Evolutionary conservation across 352 stramenopile genomes (phyloP).

Genomic region (Phytopythium mirpurense): DNA sequence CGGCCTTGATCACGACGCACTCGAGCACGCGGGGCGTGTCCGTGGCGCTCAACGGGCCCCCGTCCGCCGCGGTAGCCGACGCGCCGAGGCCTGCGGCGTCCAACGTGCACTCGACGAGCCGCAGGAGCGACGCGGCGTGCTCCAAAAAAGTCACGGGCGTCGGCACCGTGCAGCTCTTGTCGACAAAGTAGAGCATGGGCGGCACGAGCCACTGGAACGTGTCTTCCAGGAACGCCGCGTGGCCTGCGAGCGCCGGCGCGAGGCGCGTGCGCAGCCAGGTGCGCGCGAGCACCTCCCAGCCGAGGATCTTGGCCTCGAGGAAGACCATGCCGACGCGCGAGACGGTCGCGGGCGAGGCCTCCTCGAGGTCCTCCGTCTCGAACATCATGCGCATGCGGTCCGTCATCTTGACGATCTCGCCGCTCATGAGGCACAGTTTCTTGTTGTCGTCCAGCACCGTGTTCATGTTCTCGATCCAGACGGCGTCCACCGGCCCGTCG

Average conservation of each 20-base stretch:
- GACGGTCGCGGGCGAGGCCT: slow-evolving; percentile 86
- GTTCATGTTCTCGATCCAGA: slow-evolving; percentile 97
- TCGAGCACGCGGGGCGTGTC: slow-evolving; percentile 82
- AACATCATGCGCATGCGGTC: slow-evolving; percentile 96
- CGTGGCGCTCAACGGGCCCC: not conserved
- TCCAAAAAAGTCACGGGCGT: slow-evolving; percentile 89
- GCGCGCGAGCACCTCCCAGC: slow-evolving; percentile 85
- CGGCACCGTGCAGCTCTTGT: slow-evolving; percentile 82
- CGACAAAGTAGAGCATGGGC: slow-evolving; percentile 89
- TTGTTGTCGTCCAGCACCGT: slow-evolving; percentile 93
- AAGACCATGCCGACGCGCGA: slow-evolving; percentile 93
- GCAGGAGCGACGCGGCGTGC: slow-evolving; percentile 79
- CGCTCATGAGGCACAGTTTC: slow-evolving; percentile 93
- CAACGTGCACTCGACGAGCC: slow-evolving; percentile 81
- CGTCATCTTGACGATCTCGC: slow-evolving; percentile 94
- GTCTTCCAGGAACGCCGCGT: slow-evolving; percentile 51
- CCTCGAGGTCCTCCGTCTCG: slow-evolving; percentile 90
- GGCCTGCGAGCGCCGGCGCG: slow-evolving; percentile 22
- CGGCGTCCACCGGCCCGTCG: slow-evolving; percentile 90
- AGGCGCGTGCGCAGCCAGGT: slow-evolving; percentile 79
- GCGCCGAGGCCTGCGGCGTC: slow-evolving; percentile 51
- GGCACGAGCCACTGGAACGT: slow-evolving; percentile 90
- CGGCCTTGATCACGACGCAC: slow-evolving; percentile 79
- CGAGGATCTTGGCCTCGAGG: slow-evolving; percentile 88
- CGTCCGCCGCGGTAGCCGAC: not conserved